These are phyloP conservation scores for Cymodocea nodosa DNA, from an alignment of 116 monocot genomes.

Conservation along the genomic window DNA sequence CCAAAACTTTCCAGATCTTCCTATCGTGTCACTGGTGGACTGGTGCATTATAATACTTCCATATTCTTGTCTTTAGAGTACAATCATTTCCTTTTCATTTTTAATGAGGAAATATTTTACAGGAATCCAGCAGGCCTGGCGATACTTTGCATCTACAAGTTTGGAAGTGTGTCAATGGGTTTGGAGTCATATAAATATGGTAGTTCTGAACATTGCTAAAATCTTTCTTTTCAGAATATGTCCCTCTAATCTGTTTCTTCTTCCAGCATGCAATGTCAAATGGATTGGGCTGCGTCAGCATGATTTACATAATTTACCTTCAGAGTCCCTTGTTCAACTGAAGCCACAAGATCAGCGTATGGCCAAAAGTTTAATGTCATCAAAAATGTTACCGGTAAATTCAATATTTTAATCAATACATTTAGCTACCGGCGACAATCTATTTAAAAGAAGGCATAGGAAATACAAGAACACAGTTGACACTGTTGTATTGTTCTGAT, in stretches of 20 bases:
- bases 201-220: slow-evolving; percentile 3
- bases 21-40: slow-evolving; percentile 69
- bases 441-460: no score
- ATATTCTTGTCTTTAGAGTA: neutral
- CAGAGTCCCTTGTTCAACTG: slow-evolving; percentile 35
- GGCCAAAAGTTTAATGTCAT: slow-evolving; percentile 74
- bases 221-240: neutral
- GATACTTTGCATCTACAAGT: slow-evolving; percentile 86
- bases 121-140: slow-evolving; percentile 95
- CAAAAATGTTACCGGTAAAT: slow-evolving; percentile 52
- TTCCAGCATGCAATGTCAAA: slow-evolving; percentile 88
- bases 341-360: slow-evolving; percentile 64
- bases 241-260: neutral
- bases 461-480: no score
- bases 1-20: slow-evolving; percentile 38
- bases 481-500: no score
- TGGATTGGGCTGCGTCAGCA: slow-evolving; percentile 76
- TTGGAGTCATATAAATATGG: slow-evolving; percentile 92
- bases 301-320: slow-evolving; percentile 54
- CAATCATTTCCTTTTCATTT: neutral
- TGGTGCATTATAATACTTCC: slow-evolving; percentile 30
- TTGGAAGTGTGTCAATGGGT: slow-evolving; percentile 81
- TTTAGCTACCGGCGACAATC: neutral
- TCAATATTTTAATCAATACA: slow-evolving; percentile 5
- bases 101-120: slow-evolving; percentile 8